phyloP scores from a whole-genome alignment of 805 yeast genomes.

The Saturnispora besseyi region DNA sequence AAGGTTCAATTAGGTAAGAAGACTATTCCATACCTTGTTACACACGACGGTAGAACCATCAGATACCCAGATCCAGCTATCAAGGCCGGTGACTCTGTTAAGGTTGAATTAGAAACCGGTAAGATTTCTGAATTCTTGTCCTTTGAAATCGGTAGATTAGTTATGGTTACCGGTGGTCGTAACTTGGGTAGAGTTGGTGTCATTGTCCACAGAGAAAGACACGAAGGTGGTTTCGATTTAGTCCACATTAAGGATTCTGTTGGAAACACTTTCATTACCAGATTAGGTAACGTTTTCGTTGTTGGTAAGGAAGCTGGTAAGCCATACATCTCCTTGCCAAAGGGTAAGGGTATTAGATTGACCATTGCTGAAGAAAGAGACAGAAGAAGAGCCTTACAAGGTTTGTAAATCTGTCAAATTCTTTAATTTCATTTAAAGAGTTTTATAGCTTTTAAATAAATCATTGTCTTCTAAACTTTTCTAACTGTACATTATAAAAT shows the following conservation, averaged over 20 bases:
- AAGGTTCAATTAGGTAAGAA: slow-evolving; percentile 97
- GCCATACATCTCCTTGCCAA: slow-evolving; percentile 91
- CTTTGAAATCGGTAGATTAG: slow-evolving; percentile 88
- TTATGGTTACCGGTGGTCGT: slow-evolving; percentile 96
- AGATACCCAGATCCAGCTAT: slow-evolving; percentile 98
- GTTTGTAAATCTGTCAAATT: slow-evolving; percentile 32
- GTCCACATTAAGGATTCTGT: slow-evolving; percentile 93
- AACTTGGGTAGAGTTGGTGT: slow-evolving; percentile 98
- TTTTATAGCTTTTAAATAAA: slow-evolving; percentile 1
- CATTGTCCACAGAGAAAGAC: slow-evolving; percentile 92
- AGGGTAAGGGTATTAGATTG: slow-evolving; percentile 98
- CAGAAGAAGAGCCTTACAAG: slow-evolving; percentile 86
- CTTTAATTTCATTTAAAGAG: neutral
- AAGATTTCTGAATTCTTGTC: slow-evolving; percentile 83
- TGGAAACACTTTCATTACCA: slow-evolving; percentile 93
- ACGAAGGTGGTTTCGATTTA: slow-evolving; percentile 97
- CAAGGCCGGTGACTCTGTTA: slow-evolving; percentile 96
- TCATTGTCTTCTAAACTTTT: slow-evolving; percentile 2
- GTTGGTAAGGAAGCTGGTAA: slow-evolving; percentile 87
- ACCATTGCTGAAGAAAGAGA: slow-evolving; percentile 96
- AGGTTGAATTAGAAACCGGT: slow-evolving; percentile 93
- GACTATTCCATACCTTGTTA: slow-evolving; percentile 96
- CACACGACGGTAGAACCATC: slow-evolving; percentile 99
- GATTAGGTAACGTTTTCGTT: slow-evolving; percentile 87
- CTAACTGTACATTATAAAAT: slow-evolving; percentile 4